Evolutionary conservation across 306 rosid species (phyloP), one percentile per base, ranked within the genome.

Genomic region (Rosa multiflora): DNA sequence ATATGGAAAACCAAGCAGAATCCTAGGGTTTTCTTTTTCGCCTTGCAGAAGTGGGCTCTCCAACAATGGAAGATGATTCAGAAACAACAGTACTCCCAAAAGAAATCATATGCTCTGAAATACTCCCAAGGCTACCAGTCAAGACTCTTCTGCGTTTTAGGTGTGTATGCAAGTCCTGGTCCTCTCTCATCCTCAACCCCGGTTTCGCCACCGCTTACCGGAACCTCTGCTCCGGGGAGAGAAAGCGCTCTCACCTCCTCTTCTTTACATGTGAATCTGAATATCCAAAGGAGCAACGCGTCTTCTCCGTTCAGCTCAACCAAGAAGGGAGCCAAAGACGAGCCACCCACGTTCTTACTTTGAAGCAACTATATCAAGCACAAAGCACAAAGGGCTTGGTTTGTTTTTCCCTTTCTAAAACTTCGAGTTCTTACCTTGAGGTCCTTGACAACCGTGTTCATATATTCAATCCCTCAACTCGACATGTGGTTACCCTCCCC

Each of bases 81-180:
- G 51, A 47, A 47, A 10, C 51, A 47, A 47, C 55, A 86, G 89
- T 17, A 55, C 76, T 72, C 62, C 76, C 47, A 51, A 9, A 0
- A 18, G 52, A 75, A 75, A 40, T 56, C 78, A n/a, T 61, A 13
- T 44, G 53, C 42, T 73, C 18, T 73, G 48, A 35, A 14, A 52
- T 51, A 51, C 76, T 73, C 3, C 63, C 76, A 52, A 35, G 40
- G 55, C 55, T 59, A 42, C 78, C 78, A n/a, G 70, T 40, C 42
- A 75, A 53, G 77, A 37, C 77, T 10, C 55, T 74, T n/a, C 14
- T 58, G 68, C 78, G 69, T 14, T 74, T 56, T 21, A 58, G 46
- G 3, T 56, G 70, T 12, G 55, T 58, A 39, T 40, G 70, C 56
- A 58, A 75, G 78, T 17, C 42, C 1, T 75, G 78, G 78, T 21